Percentiles rank a stretch among this genome's conserved stretches.
Conservation (phyloP, 2,329 filamentous ascomycete genomes). For the Pseudogymnoascus sp. region DNA sequence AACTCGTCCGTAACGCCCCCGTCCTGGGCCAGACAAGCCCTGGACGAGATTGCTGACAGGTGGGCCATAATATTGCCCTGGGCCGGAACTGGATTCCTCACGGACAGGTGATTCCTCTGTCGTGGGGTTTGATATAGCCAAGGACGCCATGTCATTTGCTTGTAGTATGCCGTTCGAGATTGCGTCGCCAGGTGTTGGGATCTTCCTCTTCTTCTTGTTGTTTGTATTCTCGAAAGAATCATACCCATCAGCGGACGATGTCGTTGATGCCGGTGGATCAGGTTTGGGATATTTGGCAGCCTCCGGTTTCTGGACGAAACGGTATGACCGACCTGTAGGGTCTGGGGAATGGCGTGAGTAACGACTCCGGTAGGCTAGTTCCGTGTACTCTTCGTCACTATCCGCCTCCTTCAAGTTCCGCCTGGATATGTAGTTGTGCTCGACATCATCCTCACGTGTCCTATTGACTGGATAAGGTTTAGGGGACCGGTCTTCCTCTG, state of each 20-base stretch:
- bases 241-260: constrained; percentile 74
- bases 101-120: constrained; percentile 36
- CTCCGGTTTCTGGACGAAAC: constrained; percentile 37
- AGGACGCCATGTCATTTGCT: constrained; percentile 54
- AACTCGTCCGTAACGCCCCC: constrained; percentile 70
- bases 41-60: constrained; percentile 42
- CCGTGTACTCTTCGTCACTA: constrained; percentile 51
- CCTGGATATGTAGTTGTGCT: constrained; percentile 33
- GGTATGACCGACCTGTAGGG: constrained; percentile 34
- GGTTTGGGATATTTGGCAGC: constrained; percentile 37
- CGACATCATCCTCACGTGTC: constrained; percentile 23
- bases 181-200: constrained; percentile 74
- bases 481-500: constrained; percentile 28
- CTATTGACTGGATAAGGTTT: constrained; percentile 16
- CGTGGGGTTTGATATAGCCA: constrained; percentile 44
- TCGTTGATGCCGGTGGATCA: constrained; percentile 56
- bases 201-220: constrained; percentile 99
- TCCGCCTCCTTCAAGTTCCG: constrained; percentile 48
- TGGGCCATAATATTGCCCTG: constrained; percentile 47
- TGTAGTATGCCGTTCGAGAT: constrained; percentile 36
- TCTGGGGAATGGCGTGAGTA: constrained; percentile 41
- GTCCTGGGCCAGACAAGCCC: constrained; percentile 74
- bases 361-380: constrained; percentile 24
- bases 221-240: constrained; percentile 98
- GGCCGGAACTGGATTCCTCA: constrained; percentile 33